Evolutionary conservation across 495 filamentous ascomycete species (phyloP).

Genomic region (Aspergillus olivimuriae): DNA sequence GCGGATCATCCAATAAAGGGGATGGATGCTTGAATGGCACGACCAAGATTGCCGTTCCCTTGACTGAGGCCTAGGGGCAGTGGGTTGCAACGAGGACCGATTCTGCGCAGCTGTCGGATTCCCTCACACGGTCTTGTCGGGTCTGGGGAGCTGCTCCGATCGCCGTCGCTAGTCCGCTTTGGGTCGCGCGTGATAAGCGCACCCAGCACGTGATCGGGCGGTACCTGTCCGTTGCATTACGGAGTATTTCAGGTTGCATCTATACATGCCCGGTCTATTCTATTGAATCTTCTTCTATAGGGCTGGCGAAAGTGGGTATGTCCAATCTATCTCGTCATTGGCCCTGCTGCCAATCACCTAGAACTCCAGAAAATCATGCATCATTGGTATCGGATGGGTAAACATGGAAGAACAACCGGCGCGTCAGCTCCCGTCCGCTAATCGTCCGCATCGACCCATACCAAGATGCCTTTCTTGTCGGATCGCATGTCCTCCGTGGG

Average conservation of each 20-base stretch:
- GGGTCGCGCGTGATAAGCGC: conserved; percentile 27
- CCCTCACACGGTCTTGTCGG: conserved; percentile 10
- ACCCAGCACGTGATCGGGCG: conserved; percentile 23
- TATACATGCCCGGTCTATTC: no score
- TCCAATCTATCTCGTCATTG: no score
- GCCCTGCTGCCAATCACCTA: no score
- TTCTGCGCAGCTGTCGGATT: neutral
- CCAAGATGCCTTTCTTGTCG: conserved; percentile 65
- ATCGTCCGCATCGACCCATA: conserved; percentile 56
- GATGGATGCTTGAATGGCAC: neutral
- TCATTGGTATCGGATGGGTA: no score
- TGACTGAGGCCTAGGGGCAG: neutral
- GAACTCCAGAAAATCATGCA: no score
- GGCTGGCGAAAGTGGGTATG: no score
- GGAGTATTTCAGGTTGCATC: no score
- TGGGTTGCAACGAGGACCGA: neutral
- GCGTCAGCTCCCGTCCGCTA: no score
- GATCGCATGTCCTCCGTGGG: conserved; percentile 65
- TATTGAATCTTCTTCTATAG: no score
- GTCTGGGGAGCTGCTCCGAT: conserved; percentile 23
- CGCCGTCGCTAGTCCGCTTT: conserved; percentile 30
- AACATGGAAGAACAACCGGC: no score
- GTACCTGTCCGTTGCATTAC: neutral
- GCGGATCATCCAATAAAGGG: no score
- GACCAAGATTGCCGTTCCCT: neutral